A percentile compares a stretch with the other conserved stretches of the same genome.
Evolutionary conservation across 2,329 filamentous ascomycete genomes (phyloP).

Genomic region (Claviceps lovelessii): DNA sequence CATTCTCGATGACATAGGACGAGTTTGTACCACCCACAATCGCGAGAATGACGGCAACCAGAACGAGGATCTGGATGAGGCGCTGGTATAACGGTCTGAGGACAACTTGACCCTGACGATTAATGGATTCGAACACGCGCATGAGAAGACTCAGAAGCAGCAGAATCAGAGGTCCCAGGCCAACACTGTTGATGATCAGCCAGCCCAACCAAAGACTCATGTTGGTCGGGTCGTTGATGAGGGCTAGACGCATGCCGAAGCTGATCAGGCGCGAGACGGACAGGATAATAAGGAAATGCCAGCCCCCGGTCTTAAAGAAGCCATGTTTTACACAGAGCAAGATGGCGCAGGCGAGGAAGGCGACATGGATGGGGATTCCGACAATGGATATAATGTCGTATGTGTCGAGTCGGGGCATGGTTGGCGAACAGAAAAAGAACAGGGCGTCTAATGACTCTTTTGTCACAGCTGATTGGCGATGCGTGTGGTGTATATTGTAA

Average conservation of each 20-base stretch:
- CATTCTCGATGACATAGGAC: conserved; percentile 10
- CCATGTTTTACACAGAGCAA: conserved; percentile 30
- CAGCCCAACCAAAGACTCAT: conserved; percentile 19
- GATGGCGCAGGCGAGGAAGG: conserved; percentile 16
- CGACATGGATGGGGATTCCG: conserved; percentile 16
- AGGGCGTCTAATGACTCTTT: background rate
- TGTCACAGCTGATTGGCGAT: background rate
- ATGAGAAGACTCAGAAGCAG: conserved; percentile 19
- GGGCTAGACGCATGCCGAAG: conserved; percentile 29
- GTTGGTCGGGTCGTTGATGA: conserved; percentile 36
- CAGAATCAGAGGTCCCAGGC: conserved; percentile 32
- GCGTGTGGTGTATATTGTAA: background rate
- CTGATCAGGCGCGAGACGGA: conserved; percentile 43
- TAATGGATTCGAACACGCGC: conserved; percentile 32
- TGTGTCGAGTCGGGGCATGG: conserved; percentile 11
- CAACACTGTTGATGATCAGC: conserved; percentile 18
- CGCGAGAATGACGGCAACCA: background rate
- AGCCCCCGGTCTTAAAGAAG: background rate
- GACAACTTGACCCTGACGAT: conserved; percentile 19
- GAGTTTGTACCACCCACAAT: background rate
- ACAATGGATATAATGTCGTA: conserved; percentile 21
- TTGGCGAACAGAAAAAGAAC: background rate
- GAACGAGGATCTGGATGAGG: background rate
- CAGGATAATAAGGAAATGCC: conserved; percentile 34
- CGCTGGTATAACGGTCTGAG: conserved; percentile 11